Percentiles rank a stretch among this genome's conserved stretches.
Evolutionary conservation across 176 grass and related monocot species (phyloP).

Genomic region (Phyllostachys edulis): DNA sequence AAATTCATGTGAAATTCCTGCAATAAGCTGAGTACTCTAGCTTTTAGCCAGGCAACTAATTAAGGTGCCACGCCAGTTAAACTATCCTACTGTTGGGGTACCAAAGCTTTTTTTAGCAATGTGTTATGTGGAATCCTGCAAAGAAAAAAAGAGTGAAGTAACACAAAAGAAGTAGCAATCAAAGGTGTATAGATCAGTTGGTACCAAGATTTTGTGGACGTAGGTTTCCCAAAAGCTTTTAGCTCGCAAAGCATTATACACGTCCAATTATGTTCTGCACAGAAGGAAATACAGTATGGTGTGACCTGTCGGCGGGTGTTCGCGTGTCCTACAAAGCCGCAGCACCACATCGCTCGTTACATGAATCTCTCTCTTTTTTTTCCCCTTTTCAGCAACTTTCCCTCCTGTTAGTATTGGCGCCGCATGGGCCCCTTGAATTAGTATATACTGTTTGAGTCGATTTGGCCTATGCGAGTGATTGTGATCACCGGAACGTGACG

Average conservation of each 20-base stretch:
- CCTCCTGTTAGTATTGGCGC: slow-evolving; percentile 42
- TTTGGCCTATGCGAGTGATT: slow-evolving; percentile 22
- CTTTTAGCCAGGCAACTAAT: not conserved
- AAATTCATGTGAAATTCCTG: not conserved
- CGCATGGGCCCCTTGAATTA: slow-evolving; percentile 19
- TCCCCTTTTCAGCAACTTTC: not conserved
- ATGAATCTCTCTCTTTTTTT: slow-evolving; percentile 30
- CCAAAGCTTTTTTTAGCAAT: not conserved
- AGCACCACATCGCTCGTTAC: slow-evolving; percentile 22
- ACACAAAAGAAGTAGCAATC: not conserved
- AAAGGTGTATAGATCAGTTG: not conserved
- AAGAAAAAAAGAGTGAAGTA: not conserved
- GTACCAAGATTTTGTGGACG: not conserved
- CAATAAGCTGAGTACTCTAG: too few species aligned
- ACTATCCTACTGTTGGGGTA: not conserved
- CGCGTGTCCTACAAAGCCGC: slow-evolving; percentile 27
- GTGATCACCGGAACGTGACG: slow-evolving; percentile 34
- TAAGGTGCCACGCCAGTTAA: not conserved
- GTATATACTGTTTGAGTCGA: slow-evolving; percentile 6
- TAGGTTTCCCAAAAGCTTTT: not conserved
- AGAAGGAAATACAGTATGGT: slow-evolving; percentile 15
- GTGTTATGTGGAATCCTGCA: not conserved
- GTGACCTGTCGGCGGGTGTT: slow-evolving; percentile 27
- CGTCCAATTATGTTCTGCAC: not conserved
- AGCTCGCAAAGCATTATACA: not conserved